These are phyloP conservation scores for Coelastrella sp. DNA, from an alignment of 139 green algal genomes.

Conservation along the genomic window DNA sequence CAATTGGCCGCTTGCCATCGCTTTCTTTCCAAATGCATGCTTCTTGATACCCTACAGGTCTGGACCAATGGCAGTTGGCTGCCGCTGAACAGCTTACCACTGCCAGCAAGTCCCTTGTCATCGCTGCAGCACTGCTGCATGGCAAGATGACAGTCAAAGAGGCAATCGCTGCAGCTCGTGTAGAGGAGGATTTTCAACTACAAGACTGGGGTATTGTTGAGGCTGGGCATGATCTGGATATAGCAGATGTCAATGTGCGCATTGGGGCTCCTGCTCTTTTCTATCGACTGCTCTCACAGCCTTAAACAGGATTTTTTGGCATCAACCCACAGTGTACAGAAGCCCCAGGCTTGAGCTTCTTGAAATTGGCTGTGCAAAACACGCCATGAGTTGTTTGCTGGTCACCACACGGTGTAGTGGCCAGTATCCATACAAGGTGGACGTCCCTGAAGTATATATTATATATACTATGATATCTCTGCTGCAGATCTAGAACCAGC, in stretches of 20 bases:
- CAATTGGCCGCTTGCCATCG: neutral
- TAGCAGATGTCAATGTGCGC: constrained; percentile 80
- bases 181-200: constrained; percentile 90
- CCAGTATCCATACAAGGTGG: too few relatives aligned
- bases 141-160: constrained; percentile 67
- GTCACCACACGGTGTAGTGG: too few relatives aligned
- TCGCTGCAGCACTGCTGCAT: constrained; percentile 81
- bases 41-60: constrained; percentile 43
- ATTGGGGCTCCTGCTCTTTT: constrained; percentile 84
- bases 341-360: too few relatives aligned
- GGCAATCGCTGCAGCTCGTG: constrained; percentile 68
- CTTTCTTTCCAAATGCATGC: neutral
- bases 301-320: neutral
- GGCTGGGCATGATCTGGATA: constrained; percentile 96
- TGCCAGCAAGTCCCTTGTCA: constrained; percentile 85
- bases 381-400: too few relatives aligned
- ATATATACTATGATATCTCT: too few relatives aligned
- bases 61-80: constrained; percentile 85
- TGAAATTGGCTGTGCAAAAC: too few relatives aligned
- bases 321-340: too few relatives aligned
- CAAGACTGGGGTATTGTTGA: constrained; percentile 96
- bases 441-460: too few relatives aligned
- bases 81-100: constrained; percentile 77
- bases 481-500: too few relatives aligned
- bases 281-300: constrained; percentile 67